phyloP scores from a whole-genome alignment of 345 rosid genomes.

The Ceriops decandra region DNA sequence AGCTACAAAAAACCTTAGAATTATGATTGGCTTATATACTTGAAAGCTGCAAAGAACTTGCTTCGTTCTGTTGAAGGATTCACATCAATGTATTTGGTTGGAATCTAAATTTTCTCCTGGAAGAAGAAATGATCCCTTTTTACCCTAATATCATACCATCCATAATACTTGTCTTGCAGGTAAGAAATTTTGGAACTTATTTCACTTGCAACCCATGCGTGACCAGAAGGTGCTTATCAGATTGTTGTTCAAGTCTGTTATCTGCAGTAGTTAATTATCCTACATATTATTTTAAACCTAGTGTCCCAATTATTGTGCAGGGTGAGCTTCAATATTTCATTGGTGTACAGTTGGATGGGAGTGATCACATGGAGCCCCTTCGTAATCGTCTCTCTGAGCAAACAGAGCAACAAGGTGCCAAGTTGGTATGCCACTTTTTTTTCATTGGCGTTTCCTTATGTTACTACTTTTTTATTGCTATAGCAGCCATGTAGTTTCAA shows the following conservation, averaged over 20 bases:
- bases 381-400: slow-evolving; percentile 72
- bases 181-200: slow-evolving; percentile 96
- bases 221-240: slow-evolving; percentile 64
- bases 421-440: slow-evolving; percentile 45
- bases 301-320: slow-evolving; percentile 27
- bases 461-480: background rate
- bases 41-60: background rate
- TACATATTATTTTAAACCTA: background rate
- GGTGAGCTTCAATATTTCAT: slow-evolving; percentile 99
- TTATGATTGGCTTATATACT: background rate
- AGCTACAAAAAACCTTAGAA: too few relatives aligned
- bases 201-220: slow-evolving; percentile 98
- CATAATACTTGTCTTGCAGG: slow-evolving; percentile 41
- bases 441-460: slow-evolving; percentile 7
- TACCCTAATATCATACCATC: background rate
- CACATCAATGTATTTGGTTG: background rate
- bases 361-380: slow-evolving; percentile 87
- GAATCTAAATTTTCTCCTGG: too few relatives aligned
- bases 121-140: background rate
- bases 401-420: slow-evolving; percentile 68
- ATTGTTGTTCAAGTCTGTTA: slow-evolving; percentile 9
- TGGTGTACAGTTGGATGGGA: slow-evolving; percentile 98
- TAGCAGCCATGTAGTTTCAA: background rate
- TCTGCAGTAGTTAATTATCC: slow-evolving; percentile 7
- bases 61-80: slow-evolving; percentile 2